Percentiles rank a stretch among this genome's conserved stretches.
These are phyloP conservation scores for Fibroporia radiculosa DNA, from an alignment of 768 basidiomycete genomes.

Conservation along the genomic window DNA sequence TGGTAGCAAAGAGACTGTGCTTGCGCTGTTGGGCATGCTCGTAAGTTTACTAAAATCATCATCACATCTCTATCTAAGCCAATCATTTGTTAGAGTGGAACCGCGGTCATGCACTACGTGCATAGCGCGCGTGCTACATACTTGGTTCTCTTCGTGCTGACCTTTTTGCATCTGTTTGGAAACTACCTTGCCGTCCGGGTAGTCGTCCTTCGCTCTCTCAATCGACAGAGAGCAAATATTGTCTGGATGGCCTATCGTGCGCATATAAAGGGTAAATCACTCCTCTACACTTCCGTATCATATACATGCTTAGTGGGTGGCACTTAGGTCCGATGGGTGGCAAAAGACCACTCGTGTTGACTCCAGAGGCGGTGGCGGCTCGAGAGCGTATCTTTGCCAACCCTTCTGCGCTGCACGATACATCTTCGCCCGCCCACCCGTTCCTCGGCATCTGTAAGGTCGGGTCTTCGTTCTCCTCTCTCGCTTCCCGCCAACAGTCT, in stretches of 20 bases:
- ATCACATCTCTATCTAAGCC: not conserved
- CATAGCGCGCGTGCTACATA: constrained; percentile 43
- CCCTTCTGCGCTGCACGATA: constrained; percentile 1
- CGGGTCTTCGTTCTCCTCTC: constrained; percentile 6
- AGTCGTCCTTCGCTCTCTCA: constrained; percentile 48
- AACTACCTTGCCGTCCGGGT: constrained; percentile 58
- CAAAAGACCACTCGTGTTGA: not conserved
- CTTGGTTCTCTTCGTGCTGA: constrained; percentile 39
- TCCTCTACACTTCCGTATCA: not conserved
- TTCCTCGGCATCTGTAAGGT: constrained; percentile 1
- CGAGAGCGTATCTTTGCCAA: constrained; percentile 11
- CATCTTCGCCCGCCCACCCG: not conserved
- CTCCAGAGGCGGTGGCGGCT: constrained; percentile 1
- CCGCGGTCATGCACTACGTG: constrained; percentile 49
- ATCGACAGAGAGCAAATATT: constrained; percentile 48
- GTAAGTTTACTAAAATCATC: constrained; percentile 28
- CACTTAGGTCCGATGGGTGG: not conserved
- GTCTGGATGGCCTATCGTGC: constrained; percentile 40
- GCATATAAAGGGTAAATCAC: constrained; percentile 5
- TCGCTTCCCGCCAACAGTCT: not conserved
- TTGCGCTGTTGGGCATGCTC: constrained; percentile 60
- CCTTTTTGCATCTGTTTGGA: constrained; percentile 44
- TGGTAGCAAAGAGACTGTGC: constrained; percentile 62
- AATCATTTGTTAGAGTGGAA: constrained; percentile 40
- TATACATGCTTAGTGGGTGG: not conserved